Conservation (phyloP, 306 rosid species). For the Medicago truncatula region MtrunA17r5.0-ANR NC_053048.1:46957001-46957500, state of each 20-base stretch:
- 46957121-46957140: constrained; percentile 4
- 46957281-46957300: neutral
- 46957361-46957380: too few relatives aligned
- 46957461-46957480: too few relatives aligned
- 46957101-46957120: constrained; percentile 23
- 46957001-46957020: constrained; percentile 80
- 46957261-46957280: neutral
- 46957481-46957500: constrained; percentile 6
- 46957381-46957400: too few relatives aligned
- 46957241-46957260: constrained; percentile 6
- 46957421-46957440: too few relatives aligned
- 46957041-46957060: constrained; percentile 81
- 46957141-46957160: neutral
- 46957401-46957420: too few relatives aligned
- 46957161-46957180: neutral
- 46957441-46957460: too few relatives aligned
- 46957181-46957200: neutral
- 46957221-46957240: constrained; percentile 1
- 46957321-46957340: neutral
- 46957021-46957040: constrained; percentile 69
- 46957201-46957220: neutral
- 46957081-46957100: constrained; percentile 72
- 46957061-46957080: constrained; percentile 92
- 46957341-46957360: too few relatives aligned
- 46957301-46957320: neutral